Percentiles rank a stretch among this genome's conserved stretches.
Evolutionary conservation across 495 filamentous ascomycete species (phyloP).

Genomic region (Podospora anserina): DNA sequence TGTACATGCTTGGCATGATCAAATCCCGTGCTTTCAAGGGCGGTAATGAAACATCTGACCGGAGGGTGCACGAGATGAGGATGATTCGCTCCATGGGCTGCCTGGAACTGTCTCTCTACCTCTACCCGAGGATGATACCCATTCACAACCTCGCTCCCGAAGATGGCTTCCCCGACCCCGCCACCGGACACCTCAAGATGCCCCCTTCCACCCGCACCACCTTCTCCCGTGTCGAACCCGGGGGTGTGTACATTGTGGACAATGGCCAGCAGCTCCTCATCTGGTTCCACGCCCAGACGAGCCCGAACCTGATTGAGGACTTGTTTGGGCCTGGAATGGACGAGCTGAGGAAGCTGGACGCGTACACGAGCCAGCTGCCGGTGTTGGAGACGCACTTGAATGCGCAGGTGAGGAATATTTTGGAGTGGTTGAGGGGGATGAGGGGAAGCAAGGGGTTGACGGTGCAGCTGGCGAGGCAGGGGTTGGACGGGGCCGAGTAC

Average conservation of each 20-base stretch:
- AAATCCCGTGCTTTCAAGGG: constrained; percentile 94
- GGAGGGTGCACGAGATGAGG: constrained; percentile 85
- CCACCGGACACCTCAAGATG: constrained; percentile 81
- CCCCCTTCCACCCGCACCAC: constrained; percentile 75
- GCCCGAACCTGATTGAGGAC: constrained; percentile 77
- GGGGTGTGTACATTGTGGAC: constrained; percentile 95
- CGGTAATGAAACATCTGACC: constrained; percentile 87
- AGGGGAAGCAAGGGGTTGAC: constrained; percentile 84
- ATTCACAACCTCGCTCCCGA: constrained; percentile 83
- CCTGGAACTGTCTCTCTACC: constrained; percentile 81
- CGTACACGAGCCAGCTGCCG: constrained; percentile 69
- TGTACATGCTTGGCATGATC: constrained; percentile 92
- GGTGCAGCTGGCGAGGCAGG: constrained; percentile 88
- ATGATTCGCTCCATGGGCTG: constrained; percentile 84
- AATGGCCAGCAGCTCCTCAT: constrained; percentile 88
- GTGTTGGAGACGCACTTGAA: constrained; percentile 91
- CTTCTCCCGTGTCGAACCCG: constrained; percentile 86
- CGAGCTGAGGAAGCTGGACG: constrained; percentile 70
- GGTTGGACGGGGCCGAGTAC: constrained; percentile 90
- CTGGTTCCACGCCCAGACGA: constrained; percentile 82
- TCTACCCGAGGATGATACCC: constrained; percentile 91
- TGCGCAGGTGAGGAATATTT: constrained; percentile 87
- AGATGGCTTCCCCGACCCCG: constrained; percentile 81
- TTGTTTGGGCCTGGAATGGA: constrained; percentile 79
- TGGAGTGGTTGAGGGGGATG: constrained; percentile 77